Evolutionary conservation across 148 eudicot genomes (phyloP).

Genomic region (Arctostaphylos glauca): DNA sequence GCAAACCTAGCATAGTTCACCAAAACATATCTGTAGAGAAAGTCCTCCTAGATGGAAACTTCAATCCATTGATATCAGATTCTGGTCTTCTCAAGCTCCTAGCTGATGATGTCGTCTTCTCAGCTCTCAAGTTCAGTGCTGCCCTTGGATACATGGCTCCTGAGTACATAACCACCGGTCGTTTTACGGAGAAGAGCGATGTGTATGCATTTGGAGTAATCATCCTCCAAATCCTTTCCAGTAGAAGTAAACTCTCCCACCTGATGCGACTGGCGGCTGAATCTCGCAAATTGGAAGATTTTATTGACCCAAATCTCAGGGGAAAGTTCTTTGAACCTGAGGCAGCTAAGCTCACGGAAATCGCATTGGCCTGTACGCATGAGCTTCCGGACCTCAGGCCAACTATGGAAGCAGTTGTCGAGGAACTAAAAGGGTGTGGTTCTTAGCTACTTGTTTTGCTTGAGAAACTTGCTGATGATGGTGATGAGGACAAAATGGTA

Average conservation of each 20-base stretch:
- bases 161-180: slow-evolving; percentile 85
- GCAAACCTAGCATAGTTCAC: slow-evolving; percentile 66
- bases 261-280: slow-evolving; percentile 52
- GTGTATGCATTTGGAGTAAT: slow-evolving; percentile 88
- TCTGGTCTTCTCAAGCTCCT: slow-evolving; percentile 85
- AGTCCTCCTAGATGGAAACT: slow-evolving; percentile 57
- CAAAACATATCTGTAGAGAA: slow-evolving; percentile 92
- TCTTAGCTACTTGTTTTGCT: background rate
- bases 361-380: slow-evolving; percentile 63
- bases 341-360: slow-evolving; percentile 43
- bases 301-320: slow-evolving; percentile 59
- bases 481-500: background rate
- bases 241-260: slow-evolving; percentile 54
- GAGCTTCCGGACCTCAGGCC: slow-evolving; percentile 73
- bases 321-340: slow-evolving; percentile 50
- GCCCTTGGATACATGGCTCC: slow-evolving; percentile 96
- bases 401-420: slow-evolving; percentile 50
- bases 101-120: slow-evolving; percentile 81
- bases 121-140: slow-evolving; percentile 87
- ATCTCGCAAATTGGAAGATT: slow-evolving; percentile 43
- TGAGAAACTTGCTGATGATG: background rate
- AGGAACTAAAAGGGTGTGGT: slow-evolving; percentile 32
- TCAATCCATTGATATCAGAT: slow-evolving; percentile 63
- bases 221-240: slow-evolving; percentile 69
- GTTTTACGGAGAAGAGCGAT: slow-evolving; percentile 88